phyloP scores from a whole-genome alignment of 225 moss, liverwort and hornwort species.

The Physcomitrellopsis africana region DNA sequence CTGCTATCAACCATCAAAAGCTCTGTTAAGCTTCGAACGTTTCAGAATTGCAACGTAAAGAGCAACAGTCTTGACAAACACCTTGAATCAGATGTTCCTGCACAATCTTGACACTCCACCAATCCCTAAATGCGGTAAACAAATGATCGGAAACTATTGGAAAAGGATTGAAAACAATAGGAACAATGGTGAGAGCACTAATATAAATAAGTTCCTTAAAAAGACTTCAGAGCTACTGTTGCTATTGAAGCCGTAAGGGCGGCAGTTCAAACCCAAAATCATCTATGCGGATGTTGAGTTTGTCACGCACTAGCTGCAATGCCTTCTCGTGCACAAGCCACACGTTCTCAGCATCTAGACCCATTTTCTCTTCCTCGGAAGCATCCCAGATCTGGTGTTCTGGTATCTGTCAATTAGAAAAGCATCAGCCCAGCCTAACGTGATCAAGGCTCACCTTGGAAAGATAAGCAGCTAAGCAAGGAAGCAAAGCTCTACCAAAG shows the following conservation, averaged over 20 bases:
- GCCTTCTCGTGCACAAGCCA: constrained; percentile 60
- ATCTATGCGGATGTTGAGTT: constrained; percentile 66
- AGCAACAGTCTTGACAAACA: constrained; percentile 18
- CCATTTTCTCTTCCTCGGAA: constrained; percentile 48
- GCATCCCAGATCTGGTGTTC: constrained; percentile 55
- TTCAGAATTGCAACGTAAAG: constrained; percentile 12
- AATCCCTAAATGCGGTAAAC: constrained; percentile 14
- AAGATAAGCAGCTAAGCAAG: neutral
- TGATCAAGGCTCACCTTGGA: constrained; percentile 12
- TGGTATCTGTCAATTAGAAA: constrained; percentile 46
- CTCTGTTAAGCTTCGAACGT: constrained; percentile 33
- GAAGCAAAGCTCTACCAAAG: constrained; percentile 22
- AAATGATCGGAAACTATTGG: neutral
- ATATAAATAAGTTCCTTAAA: neutral
- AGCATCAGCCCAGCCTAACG: neutral
- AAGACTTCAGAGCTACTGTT: constrained; percentile 25
- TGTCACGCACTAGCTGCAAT: constrained; percentile 67
- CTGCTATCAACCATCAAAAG: constrained; percentile 46
- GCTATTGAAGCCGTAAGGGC: constrained; percentile 45
- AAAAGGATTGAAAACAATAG: constrained; percentile 7
- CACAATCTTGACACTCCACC: neutral
- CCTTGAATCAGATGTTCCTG: neutral
- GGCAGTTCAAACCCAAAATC: constrained; percentile 67
- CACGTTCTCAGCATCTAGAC: constrained; percentile 51
- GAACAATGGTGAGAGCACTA: neutral